These are phyloP conservation scores for Zostera marina DNA, from an alignment of 116 monocot species.

Conservation along the genomic window DNA sequence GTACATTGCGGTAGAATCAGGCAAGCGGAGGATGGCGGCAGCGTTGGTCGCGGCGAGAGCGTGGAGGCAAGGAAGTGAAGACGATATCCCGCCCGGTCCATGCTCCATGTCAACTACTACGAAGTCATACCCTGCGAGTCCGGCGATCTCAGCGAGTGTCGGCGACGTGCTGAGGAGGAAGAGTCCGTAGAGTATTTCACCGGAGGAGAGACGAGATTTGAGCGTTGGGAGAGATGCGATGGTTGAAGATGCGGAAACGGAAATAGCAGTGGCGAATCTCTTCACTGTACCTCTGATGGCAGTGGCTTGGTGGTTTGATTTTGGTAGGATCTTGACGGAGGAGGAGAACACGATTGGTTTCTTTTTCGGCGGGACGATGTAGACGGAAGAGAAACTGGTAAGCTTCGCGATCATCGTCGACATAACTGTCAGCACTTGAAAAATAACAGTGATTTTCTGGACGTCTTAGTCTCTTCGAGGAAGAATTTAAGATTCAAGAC, in stretches of 20 bases:
- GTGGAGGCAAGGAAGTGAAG: constrained; percentile 57
- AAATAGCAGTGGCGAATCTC: neutral
- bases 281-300: too few relatives aligned
- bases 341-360: too few relatives aligned
- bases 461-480: too few relatives aligned
- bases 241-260: constrained; percentile 7
- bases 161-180: constrained; percentile 69
- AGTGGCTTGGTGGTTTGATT: too few relatives aligned
- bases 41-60: constrained; percentile 54
- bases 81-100: constrained; percentile 46
- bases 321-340: too few relatives aligned
- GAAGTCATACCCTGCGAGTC: constrained; percentile 82
- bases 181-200: constrained; percentile 65
- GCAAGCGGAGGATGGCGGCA: constrained; percentile 60
- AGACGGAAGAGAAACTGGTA: too few relatives aligned
- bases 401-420: too few relatives aligned
- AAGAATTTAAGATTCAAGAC: too few relatives aligned
- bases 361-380: too few relatives aligned
- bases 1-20: constrained; percentile 42
- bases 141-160: constrained; percentile 85
- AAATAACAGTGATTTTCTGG: too few relatives aligned
- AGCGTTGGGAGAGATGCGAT: constrained; percentile 8
- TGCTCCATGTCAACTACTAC: constrained; percentile 86
- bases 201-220: constrained; percentile 55
- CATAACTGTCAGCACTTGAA: too few relatives aligned